These are phyloP conservation scores for Drosera capensis DNA, from an alignment of 148 eudicot genomes.

Conservation along the genomic window DNA sequence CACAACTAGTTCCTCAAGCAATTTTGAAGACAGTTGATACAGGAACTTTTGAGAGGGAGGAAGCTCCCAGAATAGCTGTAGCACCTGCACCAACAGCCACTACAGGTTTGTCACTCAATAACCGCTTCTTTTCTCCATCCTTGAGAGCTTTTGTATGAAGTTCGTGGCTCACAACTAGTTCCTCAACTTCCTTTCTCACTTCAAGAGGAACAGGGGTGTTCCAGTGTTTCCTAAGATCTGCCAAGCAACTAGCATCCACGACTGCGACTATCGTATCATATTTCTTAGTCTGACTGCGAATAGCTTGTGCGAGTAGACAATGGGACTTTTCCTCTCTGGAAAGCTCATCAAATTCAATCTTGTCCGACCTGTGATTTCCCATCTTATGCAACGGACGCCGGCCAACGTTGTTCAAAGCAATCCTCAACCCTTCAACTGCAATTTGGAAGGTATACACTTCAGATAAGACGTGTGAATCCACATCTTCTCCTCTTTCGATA, in stretches of 20 bases:
- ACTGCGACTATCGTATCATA: conserved; percentile 43
- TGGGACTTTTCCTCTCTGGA: conserved; percentile 40
- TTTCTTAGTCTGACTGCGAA: conserved; percentile 39
- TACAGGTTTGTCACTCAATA: too few species aligned
- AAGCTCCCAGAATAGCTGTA: too few species aligned
- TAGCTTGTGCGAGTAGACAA: conserved; percentile 51
- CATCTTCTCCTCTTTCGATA: conserved; percentile 31
- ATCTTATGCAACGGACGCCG: conserved; percentile 23
- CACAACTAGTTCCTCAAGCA: too few species aligned
- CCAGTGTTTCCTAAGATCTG: conserved; percentile 55
- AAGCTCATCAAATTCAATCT: conserved; percentile 29
- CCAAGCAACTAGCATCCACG: conserved; percentile 43
- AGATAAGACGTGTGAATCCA: conserved; percentile 25
- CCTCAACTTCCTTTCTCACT: conserved; percentile 25
- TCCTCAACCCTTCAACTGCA: conserved; percentile 58
- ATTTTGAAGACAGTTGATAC: too few species aligned
- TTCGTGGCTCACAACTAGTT: too few species aligned
- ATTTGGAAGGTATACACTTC: conserved; percentile 46
- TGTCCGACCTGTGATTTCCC: conserved; percentile 1
- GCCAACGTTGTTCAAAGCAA: conserved; percentile 43
- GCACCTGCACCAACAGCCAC: too few species aligned
- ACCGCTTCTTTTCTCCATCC: too few species aligned
- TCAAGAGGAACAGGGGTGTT: conserved; percentile 30
- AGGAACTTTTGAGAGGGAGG: too few species aligned
- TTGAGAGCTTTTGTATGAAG: too few species aligned